phyloP scores from a whole-genome alignment of 73 alveolate genomes.

The Durusdinium trenchii region DNA sequence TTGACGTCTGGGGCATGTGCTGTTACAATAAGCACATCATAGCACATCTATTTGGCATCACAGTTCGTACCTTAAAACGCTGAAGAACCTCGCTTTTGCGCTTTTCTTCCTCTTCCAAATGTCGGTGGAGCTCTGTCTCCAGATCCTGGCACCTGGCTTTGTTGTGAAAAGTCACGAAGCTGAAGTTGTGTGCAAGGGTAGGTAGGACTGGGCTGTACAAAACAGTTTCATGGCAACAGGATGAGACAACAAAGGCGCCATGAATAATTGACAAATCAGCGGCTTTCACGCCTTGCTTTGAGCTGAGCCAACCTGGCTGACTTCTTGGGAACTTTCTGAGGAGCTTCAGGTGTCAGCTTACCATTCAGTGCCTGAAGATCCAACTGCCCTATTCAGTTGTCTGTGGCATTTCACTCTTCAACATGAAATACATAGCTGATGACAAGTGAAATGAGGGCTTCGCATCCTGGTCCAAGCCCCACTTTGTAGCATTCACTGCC shows the following conservation, averaged over 20 bases:
- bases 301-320: slow-evolving; percentile 73
- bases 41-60: neutral
- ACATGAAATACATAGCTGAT: neutral
- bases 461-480: slow-evolving; percentile 90
- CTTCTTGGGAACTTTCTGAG: slow-evolving; percentile 31
- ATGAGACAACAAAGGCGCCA: neutral
- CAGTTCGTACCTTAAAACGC: slow-evolving; percentile 27
- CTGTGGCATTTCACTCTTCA: no score
- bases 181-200: neutral
- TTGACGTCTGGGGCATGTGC: neutral
- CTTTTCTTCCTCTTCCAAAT: slow-evolving; percentile 75
- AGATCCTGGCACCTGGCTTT: slow-evolving; percentile 51
- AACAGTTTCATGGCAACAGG: neutral
- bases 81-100: slow-evolving; percentile 54
- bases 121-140: slow-evolving; percentile 57
- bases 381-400: neutral
- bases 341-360: slow-evolving; percentile 52
- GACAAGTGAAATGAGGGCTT: neutral
- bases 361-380: slow-evolving; percentile 63
- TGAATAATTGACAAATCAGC: neutral
- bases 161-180: neutral
- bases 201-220: neutral
- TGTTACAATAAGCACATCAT: neutral
- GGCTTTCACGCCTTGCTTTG: slow-evolving; percentile 23
- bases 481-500: slow-evolving; percentile 70